phyloP scores from a whole-genome alignment of 1,139 yeast genomes.

The Pichia sp. region DNA sequence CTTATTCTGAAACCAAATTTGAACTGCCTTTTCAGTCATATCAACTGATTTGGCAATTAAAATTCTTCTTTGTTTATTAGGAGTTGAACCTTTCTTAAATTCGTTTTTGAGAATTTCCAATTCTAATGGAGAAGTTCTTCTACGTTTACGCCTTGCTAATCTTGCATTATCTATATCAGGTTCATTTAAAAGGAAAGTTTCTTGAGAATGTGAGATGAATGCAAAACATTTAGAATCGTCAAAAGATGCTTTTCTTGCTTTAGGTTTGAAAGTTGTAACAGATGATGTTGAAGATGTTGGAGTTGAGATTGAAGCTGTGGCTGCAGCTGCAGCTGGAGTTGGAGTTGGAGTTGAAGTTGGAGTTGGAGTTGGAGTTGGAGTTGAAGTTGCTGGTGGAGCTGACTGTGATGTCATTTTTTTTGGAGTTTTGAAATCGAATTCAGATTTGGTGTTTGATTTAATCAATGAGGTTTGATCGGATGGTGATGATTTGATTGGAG shows the following conservation, averaged over 20 bases:
- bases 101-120: conserved; percentile 72
- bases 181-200: conserved; percentile 65
- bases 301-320: not conserved
- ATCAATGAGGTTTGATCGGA: not conserved
- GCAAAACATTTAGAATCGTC: conserved; percentile 52
- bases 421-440: not conserved
- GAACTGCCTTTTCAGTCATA: conserved; percentile 96
- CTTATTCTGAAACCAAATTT: conserved; percentile 96
- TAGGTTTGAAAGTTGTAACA: not conserved
- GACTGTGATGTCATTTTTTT: not conserved
- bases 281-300: not conserved
- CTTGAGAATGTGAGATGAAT: conserved; percentile 85
- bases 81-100: conserved; percentile 71
- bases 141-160: conserved; percentile 84
- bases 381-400: not conserved
- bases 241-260: conserved; percentile 9
- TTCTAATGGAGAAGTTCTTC: conserved; percentile 90
- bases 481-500: not conserved
- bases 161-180: conserved; percentile 87
- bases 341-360: not conserved
- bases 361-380: not conserved
- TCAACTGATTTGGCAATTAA: conserved; percentile 72
- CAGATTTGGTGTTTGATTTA: not conserved
- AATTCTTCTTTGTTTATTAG: conserved; percentile 66
- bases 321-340: not conserved